These are phyloP conservation scores for Fennellomyces sp. DNA, from an alignment of 371 early-diverging fungal species.

Conservation along the genomic window DNA sequence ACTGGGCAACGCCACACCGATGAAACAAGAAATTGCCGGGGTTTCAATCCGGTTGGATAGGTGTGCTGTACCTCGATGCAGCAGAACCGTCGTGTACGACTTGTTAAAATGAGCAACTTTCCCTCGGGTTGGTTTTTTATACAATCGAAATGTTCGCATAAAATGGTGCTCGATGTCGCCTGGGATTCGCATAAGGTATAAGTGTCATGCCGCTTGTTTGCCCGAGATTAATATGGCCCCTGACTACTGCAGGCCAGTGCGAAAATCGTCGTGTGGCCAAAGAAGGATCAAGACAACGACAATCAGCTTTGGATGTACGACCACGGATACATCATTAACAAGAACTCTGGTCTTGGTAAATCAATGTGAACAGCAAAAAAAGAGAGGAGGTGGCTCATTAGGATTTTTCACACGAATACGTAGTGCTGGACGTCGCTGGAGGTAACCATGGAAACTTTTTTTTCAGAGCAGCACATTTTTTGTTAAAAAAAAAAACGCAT, in stretches of 20 bases:
- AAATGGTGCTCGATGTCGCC: constrained; percentile 50
- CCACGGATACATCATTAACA: constrained; percentile 30
- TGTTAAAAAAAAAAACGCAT: background rate
- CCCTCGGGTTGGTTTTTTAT: constrained; percentile 54
- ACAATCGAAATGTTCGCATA: constrained; percentile 43
- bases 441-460: constrained; percentile 18
- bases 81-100: background rate
- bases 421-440: constrained; percentile 49
- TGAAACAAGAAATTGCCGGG: no score
- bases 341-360: constrained; percentile 35
- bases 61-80: background rate
- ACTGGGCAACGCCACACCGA: no score
- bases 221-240: background rate
- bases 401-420: background rate
- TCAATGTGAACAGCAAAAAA: constrained; percentile 26
- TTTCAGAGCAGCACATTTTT: background rate
- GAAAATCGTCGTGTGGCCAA: constrained; percentile 43
- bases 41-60: no score
- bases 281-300: constrained; percentile 34
- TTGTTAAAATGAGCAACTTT: constrained; percentile 37
- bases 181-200: constrained; percentile 46
- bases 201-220: background rate
- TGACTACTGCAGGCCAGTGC: constrained; percentile 29
- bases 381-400: constrained; percentile 2
- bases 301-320: constrained; percentile 39